Percentiles rank a stretch among this genome's conserved stretches.
Conservation (phyloP, 2,329 filamentous ascomycete genomes). For the Exophiala aquamarina region DNA sequence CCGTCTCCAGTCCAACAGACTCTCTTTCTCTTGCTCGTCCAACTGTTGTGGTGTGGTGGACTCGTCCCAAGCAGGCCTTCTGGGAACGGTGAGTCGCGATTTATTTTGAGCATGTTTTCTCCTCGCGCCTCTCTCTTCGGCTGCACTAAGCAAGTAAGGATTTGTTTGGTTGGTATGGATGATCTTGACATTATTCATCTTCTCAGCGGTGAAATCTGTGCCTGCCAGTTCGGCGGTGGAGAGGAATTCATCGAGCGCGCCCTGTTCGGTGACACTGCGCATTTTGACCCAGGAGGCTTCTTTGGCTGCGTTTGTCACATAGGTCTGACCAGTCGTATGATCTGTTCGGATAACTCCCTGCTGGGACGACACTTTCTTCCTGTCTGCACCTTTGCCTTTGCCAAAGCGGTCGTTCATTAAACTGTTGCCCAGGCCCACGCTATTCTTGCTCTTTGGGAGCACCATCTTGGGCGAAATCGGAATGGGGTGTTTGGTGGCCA, state of each 20-base stretch:
- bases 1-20: conserved; percentile 82
- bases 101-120: conserved; percentile 83
- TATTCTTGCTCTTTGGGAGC: conserved; percentile 89
- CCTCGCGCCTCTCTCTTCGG: conserved; percentile 75
- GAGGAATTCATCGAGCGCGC: conserved; percentile 92
- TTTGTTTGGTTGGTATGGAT: conserved; percentile 97
- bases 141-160: conserved; percentile 81
- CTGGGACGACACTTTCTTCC: conserved; percentile 68
- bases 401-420: conserved; percentile 99
- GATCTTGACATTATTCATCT: conserved; percentile 98
- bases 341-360: conserved; percentile 66
- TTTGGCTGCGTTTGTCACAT: conserved; percentile 85
- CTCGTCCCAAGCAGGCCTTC: conserved; percentile 85
- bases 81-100: conserved; percentile 78
- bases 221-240: conserved; percentile 95
- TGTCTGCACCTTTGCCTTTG: conserved; percentile 81
- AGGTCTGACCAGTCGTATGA: conserved; percentile 77
- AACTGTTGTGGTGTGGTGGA: conserved; percentile 80
- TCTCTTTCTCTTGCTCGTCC: conserved; percentile 74
- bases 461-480: conserved; percentile 58
- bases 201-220: conserved; percentile 97
- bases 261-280: conserved; percentile 97
- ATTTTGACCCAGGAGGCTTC: conserved; percentile 99
- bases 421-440: conserved; percentile 90
- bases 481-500: no score